Conservation (phyloP, 495 filamentous ascomycete species). For the Cladorrhinum samala region DNA sequence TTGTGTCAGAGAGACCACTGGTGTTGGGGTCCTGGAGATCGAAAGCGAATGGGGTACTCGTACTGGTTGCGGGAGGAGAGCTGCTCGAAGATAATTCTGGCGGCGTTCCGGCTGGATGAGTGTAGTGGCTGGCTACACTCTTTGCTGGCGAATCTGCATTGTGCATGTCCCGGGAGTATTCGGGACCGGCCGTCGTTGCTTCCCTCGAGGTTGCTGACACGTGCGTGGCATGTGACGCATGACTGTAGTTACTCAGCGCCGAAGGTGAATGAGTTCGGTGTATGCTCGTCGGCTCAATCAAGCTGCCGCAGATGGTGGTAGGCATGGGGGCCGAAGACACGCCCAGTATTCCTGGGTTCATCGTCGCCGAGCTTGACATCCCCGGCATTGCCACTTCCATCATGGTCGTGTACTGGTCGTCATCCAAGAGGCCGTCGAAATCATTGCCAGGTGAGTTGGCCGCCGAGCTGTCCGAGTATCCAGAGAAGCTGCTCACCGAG, state of each 20-base stretch:
- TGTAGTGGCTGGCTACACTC: slow-evolving; percentile 30
- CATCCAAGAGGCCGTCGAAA: slow-evolving; percentile 34
- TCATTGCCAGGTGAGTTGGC: slow-evolving; percentile 39
- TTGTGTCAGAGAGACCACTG: neutral
- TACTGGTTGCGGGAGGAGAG: slow-evolving; percentile 33
- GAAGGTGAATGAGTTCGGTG: slow-evolving; percentile 24
- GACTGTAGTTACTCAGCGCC: slow-evolving; percentile 27
- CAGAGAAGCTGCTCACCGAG: slow-evolving; percentile 38
- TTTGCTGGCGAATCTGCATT: slow-evolving; percentile 43
- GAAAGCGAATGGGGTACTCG: neutral
- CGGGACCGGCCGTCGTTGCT: neutral
- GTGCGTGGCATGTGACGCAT: slow-evolving; percentile 16
- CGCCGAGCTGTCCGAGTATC: slow-evolving; percentile 43
- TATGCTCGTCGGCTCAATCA: slow-evolving; percentile 17
- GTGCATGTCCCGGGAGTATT: slow-evolving; percentile 9
- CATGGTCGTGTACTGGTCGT: slow-evolving; percentile 35
- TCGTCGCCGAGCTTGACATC: slow-evolving; percentile 19
- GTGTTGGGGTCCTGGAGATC: neutral
- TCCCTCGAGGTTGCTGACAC: neutral
- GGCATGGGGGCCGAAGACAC: slow-evolving; percentile 38
- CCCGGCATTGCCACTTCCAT: slow-evolving; percentile 39
- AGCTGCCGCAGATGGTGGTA: slow-evolving; percentile 19
- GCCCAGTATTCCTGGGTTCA: slow-evolving; percentile 34
- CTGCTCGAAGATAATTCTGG: slow-evolving; percentile 39
- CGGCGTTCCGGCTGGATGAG: slow-evolving; percentile 22